These are phyloP conservation scores for Fusarium sublunatum DNA, from an alignment of 2,329 filamentous ascomycete species.

Conservation along the genomic window DNA sequence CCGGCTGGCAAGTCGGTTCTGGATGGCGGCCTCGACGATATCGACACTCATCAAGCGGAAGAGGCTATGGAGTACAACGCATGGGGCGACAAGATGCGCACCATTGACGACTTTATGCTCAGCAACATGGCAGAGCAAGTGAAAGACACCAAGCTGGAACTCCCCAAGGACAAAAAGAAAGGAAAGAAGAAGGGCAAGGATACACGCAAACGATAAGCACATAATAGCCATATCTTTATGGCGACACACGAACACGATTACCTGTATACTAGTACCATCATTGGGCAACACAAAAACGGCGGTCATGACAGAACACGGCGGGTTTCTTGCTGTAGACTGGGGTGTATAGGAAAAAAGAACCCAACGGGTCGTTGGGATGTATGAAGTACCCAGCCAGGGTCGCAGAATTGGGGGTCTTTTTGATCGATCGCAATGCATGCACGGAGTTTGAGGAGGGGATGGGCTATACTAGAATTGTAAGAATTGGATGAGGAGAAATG, in stretches of 20 bases:
- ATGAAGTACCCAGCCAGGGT: not conserved
- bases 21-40: conserved; percentile 47
- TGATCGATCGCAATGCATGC: conserved; percentile 12
- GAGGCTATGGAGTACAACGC: conserved; percentile 66
- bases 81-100: conserved; percentile 66
- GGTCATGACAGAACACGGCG: conserved; percentile 19
- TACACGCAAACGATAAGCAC: conserved; percentile 59
- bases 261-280: conserved; percentile 30
- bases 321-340: conserved; percentile 18
- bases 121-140: conserved; percentile 72
- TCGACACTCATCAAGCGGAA: conserved; percentile 50
- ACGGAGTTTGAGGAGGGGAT: conserved; percentile 25
- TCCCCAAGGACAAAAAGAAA: conserved; percentile 74
- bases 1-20: conserved; percentile 56
- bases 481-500: conserved; percentile 22
- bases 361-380: conserved; percentile 13
- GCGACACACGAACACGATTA: conserved; percentile 3
- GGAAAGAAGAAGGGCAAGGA: conserved; percentile 70
- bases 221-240: conserved; percentile 22
- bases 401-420: conserved; percentile 12
- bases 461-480: conserved; percentile 31
- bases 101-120: conserved; percentile 82
- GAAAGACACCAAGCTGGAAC: conserved; percentile 68
- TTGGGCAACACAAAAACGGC: conserved; percentile 19
- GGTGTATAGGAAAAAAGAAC: conserved; percentile 16